Evolutionary conservation across 169 alveolate genomes (phyloP).

Genomic region (Babesia gibsoni): DNA sequence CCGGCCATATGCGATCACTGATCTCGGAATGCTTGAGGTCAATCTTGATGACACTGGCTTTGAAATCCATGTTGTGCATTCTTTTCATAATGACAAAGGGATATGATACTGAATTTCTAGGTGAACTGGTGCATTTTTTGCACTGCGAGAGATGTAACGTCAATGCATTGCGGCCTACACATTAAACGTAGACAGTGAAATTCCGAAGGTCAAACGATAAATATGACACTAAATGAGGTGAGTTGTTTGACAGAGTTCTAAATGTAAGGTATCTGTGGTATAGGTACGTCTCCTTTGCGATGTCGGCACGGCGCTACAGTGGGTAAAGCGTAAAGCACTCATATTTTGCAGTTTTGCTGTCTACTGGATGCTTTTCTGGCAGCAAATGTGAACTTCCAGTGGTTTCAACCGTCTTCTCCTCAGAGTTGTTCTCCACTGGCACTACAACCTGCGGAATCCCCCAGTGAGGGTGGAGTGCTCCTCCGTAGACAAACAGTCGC

Average conservation of each 20-base stretch:
- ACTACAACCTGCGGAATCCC: conserved; percentile 84
- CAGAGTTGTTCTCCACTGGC: conserved; percentile 47
- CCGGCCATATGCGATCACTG: conserved; percentile 59
- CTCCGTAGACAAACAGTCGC: conserved; percentile 80
- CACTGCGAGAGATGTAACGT: no score
- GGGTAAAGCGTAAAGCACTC: conserved; percentile 60
- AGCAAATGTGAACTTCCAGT: not conserved
- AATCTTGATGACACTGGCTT: conserved; percentile 31
- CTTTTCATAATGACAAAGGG: conserved; percentile 23
- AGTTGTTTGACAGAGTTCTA: no score
- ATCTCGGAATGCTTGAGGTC: conserved; percentile 47
- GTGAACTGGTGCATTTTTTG: no score
- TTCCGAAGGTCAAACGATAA: no score
- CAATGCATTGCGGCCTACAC: no score
- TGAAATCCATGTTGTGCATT: conserved; percentile 8
- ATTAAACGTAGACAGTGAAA: no score
- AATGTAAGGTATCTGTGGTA: no score
- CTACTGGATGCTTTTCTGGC: not conserved
- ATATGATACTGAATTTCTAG: no score
- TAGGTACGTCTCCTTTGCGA: no score
- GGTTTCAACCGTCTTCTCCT: not conserved
- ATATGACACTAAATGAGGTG: no score
- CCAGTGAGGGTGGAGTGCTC: conserved; percentile 89
- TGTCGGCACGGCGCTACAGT: not conserved
- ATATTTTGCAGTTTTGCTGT: not conserved